phyloP scores from a whole-genome alignment of 2,329 filamentous ascomycete genomes.

The Fusarium palustre region DNA sequence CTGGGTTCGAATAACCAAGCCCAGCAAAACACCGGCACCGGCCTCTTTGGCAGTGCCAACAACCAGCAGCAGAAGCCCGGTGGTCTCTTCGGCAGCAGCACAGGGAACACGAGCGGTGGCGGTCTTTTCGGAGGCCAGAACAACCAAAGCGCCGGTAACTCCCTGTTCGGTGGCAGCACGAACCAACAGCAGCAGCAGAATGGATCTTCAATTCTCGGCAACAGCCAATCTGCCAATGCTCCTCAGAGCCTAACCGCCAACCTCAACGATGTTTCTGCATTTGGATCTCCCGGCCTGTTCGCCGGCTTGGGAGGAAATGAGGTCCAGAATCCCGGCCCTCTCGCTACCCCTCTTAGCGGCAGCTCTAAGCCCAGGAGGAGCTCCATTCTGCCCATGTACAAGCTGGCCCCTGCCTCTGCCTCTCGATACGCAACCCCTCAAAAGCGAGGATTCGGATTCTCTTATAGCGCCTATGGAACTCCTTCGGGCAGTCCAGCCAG shows the following conservation, averaged over 20 bases:
- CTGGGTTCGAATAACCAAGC: constrained; percentile 52
- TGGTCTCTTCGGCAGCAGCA: constrained; percentile 65
- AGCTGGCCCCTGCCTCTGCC: constrained; percentile 83
- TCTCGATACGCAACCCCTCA: constrained; percentile 85
- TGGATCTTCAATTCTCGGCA: constrained; percentile 70
- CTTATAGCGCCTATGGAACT: constrained; percentile 90
- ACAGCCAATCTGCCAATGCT: constrained; percentile 61
- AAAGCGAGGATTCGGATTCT: constrained; percentile 90
- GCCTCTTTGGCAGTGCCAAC: constrained; percentile 62
- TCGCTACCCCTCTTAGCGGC: constrained; percentile 88
- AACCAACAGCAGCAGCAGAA: constrained; percentile 63
- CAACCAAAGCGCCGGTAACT: constrained; percentile 58
- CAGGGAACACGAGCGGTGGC: constrained; percentile 58
- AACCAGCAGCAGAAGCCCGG: constrained; percentile 57
- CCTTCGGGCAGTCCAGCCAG: constrained; percentile 77
- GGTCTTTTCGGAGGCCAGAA: constrained; percentile 67
- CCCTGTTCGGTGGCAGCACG: constrained; percentile 60
- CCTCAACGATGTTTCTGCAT: constrained; percentile 85
- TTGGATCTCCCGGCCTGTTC: constrained; percentile 89
- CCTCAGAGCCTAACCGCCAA: constrained; percentile 80
- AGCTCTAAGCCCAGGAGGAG: constrained; percentile 80
- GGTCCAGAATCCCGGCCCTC: constrained; percentile 81
- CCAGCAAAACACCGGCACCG: constrained; percentile 55
- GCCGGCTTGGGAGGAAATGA: constrained; percentile 74
- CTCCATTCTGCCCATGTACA: constrained; percentile 86